Percentiles rank a stretch among this genome's conserved stretches.
Evolutionary conservation across 2,329 filamentous ascomycete species (phyloP).

Genomic region (Escovopsis sp.): DNA sequence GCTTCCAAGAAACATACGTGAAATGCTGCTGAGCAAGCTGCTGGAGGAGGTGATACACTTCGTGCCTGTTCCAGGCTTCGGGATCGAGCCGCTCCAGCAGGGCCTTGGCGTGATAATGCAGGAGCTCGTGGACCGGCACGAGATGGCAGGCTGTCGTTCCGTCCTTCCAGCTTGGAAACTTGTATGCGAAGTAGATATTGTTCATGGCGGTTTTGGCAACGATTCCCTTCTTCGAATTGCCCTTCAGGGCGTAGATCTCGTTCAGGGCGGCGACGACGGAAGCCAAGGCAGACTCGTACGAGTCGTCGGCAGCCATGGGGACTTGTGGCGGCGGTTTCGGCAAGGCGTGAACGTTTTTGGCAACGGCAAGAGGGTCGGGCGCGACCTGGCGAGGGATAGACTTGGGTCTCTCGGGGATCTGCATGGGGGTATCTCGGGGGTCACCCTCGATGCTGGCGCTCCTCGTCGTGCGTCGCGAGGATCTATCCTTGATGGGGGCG

Average conservation of each 20-base stretch:
- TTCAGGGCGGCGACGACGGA: constrained; percentile 15
- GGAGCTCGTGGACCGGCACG: constrained; percentile 26
- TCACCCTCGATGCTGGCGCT: constrained; percentile 7
- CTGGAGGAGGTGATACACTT: constrained; percentile 21
- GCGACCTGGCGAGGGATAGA: neutral
- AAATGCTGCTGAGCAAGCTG: constrained; percentile 14
- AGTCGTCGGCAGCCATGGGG: no score
- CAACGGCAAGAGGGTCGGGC: neutral
- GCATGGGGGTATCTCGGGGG: neutral
- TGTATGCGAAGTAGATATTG: constrained; percentile 19
- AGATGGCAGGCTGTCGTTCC: constrained; percentile 21
- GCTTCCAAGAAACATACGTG: constrained; percentile 13
- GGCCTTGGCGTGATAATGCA: constrained; percentile 29
- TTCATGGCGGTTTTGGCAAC: constrained; percentile 11
- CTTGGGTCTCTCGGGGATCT: neutral
- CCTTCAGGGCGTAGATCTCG: constrained; percentile 4
- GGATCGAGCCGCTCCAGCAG: constrained; percentile 22
- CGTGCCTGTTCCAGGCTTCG: constrained; percentile 18
- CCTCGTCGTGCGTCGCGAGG: constrained; percentile 3
- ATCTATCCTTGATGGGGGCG: constrained; percentile 5
- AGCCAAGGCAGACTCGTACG: constrained; percentile 13
- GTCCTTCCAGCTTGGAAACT: constrained; percentile 15
- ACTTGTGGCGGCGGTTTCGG: no score
- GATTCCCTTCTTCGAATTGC: constrained; percentile 10
- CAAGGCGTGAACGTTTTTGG: neutral